Evolutionary conservation across 768 basidiomycete species (phyloP), one percentile per base, ranked within the genome.

Genomic region (Nevesoporus exiguus): DNA sequence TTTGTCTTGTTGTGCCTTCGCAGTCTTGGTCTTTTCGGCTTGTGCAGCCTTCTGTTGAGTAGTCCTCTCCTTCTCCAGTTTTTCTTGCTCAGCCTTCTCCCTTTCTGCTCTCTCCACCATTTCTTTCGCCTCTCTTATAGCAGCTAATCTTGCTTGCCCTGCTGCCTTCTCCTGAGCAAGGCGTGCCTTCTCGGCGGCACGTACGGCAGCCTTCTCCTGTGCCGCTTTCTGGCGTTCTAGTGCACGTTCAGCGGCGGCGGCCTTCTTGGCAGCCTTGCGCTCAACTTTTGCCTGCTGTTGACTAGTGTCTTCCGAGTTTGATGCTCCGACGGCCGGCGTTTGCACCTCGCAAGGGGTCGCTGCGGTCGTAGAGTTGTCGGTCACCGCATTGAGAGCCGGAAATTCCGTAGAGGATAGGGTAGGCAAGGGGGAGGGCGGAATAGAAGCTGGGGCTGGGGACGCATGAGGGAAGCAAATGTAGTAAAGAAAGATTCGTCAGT

Each of bases 401-500:
- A 92, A 92, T 69, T 92, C 90, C 66, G 80, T 73, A 37, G 82
- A 73, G 57, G 88, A 88, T 51, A 90, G 66, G 45, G 71, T 68
- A 48, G 77, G 77, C 52, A 77, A 74, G 48, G 73, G 74, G 55
- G 76, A 72, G 48, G 79, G 74, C 43, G 68, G 61, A 48, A 64
- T 47, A 61, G 63, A 59, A 59, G 63, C 51, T 39, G 78, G 71
- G 57, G 76, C 74, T 67, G 71, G 66, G 49, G 46, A 46, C 11
- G 55, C 65, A 50, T 34, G 57, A 58, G 57, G 49, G 51, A 54
- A 54, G 49, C 47, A 41, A 61, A 60, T 33, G 60, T 65, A 63
- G 43, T 51, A 61, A 56, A 61, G 50, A 56, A 64, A 61, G 44
- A 43, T 49, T 65, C 78, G 77, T 81, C 77, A 77, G 68, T 68